Percentiles rank a stretch among this genome's conserved stretches.
Evolutionary conservation across 805 yeast species (phyloP).

Genomic region (Blastobotrys muscicola): DNA sequence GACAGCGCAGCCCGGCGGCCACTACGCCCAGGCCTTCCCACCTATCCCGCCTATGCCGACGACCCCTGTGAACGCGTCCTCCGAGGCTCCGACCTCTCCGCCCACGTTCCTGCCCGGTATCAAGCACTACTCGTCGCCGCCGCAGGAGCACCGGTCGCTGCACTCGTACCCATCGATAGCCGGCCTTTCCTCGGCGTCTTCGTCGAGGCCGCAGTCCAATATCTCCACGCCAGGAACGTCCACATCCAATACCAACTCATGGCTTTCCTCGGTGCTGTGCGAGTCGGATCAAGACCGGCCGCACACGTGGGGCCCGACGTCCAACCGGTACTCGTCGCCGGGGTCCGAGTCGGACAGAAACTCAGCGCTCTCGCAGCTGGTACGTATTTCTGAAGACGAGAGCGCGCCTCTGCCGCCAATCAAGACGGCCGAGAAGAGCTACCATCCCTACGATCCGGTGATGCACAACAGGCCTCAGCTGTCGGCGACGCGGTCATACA

Average conservation of each 20-base stretch:
- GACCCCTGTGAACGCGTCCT: slow-evolving; percentile 10
- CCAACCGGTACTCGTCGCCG: slow-evolving; percentile 15
- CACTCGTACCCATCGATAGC: slow-evolving; percentile 10
- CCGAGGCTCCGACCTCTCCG: background rate
- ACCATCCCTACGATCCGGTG: no score
- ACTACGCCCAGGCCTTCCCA: slow-evolving; percentile 9
- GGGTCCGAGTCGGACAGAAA: slow-evolving; percentile 14
- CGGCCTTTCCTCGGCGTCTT: slow-evolving; percentile 11
- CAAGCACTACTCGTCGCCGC: background rate
- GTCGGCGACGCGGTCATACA: slow-evolving; percentile 21
- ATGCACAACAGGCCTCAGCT: slow-evolving; percentile 13
- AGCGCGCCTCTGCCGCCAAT: background rate
- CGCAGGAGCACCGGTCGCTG: slow-evolving; percentile 3
- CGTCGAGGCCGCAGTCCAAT: slow-evolving; percentile 14
- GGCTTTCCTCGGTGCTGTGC: slow-evolving; percentile 20
- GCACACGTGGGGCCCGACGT: slow-evolving; percentile 24
- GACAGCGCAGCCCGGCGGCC: slow-evolving; percentile 6
- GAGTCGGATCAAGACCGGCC: slow-evolving; percentile 19
- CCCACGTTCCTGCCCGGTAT: background rate
- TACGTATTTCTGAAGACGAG: slow-evolving; percentile 16
- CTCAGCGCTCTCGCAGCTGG: slow-evolving; percentile 17
- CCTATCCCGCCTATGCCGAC: slow-evolving; percentile 11
- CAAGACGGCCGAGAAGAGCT: no score
- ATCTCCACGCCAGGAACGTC: slow-evolving; percentile 16
- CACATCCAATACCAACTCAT: slow-evolving; percentile 16